These are phyloP conservation scores for Diaporthe caulivora DNA, from an alignment of 2,329 filamentous ascomycete species.

Conservation along the genomic window DNA sequence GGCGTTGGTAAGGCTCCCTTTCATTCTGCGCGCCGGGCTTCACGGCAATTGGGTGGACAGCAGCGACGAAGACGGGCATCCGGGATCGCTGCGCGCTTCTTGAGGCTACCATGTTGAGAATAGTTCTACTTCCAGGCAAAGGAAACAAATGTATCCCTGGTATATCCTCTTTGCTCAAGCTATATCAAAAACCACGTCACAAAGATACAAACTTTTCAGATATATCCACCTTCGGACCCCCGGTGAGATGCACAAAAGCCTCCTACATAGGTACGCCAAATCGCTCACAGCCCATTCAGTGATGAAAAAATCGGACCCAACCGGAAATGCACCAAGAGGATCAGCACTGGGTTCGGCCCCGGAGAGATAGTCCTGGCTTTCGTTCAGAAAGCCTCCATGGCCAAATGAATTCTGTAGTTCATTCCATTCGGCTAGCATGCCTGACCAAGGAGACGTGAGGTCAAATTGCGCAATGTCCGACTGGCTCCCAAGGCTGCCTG, in stretches of 20 bases:
- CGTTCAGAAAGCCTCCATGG: neutral
- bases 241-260: neutral
- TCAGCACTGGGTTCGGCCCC: neutral
- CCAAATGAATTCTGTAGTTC: neutral
- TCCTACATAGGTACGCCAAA: neutral
- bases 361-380: neutral
- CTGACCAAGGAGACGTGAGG: neutral
- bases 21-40: neutral
- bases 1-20: neutral
- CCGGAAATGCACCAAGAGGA: neutral
- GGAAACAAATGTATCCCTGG: neutral
- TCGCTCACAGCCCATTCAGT: neutral
- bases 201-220: neutral
- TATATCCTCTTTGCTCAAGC: neutral
- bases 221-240: neutral
- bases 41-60: constrained; percentile 2
- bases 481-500: neutral
- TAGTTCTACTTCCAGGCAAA: neutral
- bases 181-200: neutral
- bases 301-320: neutral
- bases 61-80: neutral
- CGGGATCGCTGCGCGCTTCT: neutral
- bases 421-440: neutral
- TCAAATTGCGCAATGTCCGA: neutral
- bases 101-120: neutral